Evolutionary conservation across 345 rosid species (phyloP), one percentile per base, ranked within the genome.

Genomic region (Citrus reticulata): DNA sequence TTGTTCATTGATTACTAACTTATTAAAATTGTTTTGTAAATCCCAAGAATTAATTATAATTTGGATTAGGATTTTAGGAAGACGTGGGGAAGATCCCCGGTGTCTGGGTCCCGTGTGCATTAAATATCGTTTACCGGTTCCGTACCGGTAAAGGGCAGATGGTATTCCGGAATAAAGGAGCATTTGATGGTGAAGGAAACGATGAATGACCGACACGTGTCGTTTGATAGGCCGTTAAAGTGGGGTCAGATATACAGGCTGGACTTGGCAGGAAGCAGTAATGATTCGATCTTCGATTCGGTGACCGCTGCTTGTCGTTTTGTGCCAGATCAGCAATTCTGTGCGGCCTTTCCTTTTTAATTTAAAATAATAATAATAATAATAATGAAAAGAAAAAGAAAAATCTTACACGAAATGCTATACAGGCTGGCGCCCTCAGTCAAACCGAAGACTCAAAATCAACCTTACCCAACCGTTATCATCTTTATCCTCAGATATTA

Each of bases 341-440:
- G 65, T 83, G 84, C 84, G 70, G 78, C 82, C 83, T 39, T 78
- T 90, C 73, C 57, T 76, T 73, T 73, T 22, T 39, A 14, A 25
- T 6, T 40, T 40, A 9, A 40, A 40, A 40, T 40, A 40, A 39
- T 39, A 39, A 40, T 40, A 40, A 40, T 34, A 34, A 34, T 34
- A 9, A 51, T 57, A 54, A 54, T 11, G 4, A 54, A 16, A 54
- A 54, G 20, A 74, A 75, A 63, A 71, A 37, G 4, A 74, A 68
- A 76, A 54, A 72, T 70, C 46, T 67, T 69, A 58, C 70, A 70
- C 51, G 81, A 77, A 87, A 76, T 90, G 97, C 70, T 13, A 24
- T 81, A 89, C 97, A 92, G 97, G 86, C 95, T 92, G 95, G 94
- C 91, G 62, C 78, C 79, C 82, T 72, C 87, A 55, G 94, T 92